These are phyloP conservation scores for Bacidia gigantensis DNA, from an alignment of 495 filamentous ascomycete genomes.

Conservation along the genomic window DNA sequence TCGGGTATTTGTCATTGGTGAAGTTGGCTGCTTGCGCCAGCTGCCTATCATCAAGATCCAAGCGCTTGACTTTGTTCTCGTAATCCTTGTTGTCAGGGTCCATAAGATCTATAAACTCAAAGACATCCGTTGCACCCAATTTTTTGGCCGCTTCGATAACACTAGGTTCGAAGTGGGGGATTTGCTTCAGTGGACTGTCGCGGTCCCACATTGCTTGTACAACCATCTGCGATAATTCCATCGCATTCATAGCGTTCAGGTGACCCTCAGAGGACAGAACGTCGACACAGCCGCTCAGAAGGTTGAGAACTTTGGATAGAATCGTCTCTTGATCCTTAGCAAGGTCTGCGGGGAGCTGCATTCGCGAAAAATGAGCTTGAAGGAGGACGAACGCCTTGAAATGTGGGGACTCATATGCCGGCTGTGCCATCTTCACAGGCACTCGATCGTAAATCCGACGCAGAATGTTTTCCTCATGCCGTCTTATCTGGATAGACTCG, in stretches of 20 bases:
- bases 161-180: slow-evolving; percentile 81
- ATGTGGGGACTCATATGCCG: slow-evolving; percentile 81
- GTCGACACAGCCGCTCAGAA: slow-evolving; percentile 86
- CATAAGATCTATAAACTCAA: slow-evolving; percentile 99
- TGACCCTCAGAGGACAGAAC: slow-evolving; percentile 93
- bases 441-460: slow-evolving; percentile 87
- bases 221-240: slow-evolving; percentile 99
- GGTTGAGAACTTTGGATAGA: slow-evolving; percentile 67
- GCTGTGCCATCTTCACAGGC: slow-evolving; percentile 84
- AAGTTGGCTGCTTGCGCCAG: slow-evolving; percentile 81
- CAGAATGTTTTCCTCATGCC: slow-evolving; percentile 81
- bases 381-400: slow-evolving; percentile 96
- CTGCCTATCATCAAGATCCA: slow-evolving; percentile 69
- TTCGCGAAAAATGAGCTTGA: slow-evolving; percentile 92
- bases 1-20: slow-evolving; percentile 94
- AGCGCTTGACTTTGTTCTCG: slow-evolving; percentile 52
- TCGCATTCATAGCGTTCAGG: slow-evolving; percentile 90
- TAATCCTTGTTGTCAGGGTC: slow-evolving; percentile 84
- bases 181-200: slow-evolving; percentile 92
- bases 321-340: slow-evolving; percentile 92
- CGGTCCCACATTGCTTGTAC: slow-evolving; percentile 99
- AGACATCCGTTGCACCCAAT: slow-evolving; percentile 75
- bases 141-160: slow-evolving; percentile 73
- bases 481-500: slow-evolving; percentile 83
- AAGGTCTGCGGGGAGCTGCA: slow-evolving; percentile 93